phyloP scores from a whole-genome alignment of 2,329 filamentous ascomycete genomes.

The Trichoderma atrobrunneum region DNA sequence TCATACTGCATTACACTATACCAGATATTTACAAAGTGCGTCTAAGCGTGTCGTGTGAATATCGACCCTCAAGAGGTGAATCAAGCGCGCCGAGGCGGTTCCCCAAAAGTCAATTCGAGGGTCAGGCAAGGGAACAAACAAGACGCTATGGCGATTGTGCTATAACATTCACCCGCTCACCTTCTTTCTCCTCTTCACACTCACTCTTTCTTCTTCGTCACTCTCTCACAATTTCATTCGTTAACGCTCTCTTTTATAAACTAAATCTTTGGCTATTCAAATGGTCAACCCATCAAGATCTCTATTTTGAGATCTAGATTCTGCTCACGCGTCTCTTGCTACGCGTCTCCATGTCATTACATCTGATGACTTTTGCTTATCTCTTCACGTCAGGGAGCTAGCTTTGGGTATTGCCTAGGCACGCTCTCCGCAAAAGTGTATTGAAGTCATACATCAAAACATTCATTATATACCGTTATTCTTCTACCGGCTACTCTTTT shows the following conservation, averaged over 20 bases:
- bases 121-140: not conserved
- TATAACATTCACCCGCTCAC: not conserved
- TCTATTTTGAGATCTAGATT: too few relatives aligned
- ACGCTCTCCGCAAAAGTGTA: not conserved
- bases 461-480: not conserved
- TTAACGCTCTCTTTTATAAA: not conserved
- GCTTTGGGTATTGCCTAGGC: not conserved
- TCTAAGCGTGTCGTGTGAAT: not conserved
- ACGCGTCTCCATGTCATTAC: not conserved
- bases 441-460: not conserved
- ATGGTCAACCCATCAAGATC: not conserved
- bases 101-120: not conserved
- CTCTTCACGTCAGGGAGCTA: not conserved
- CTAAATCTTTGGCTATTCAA: not conserved
- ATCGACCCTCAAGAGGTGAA: not conserved
- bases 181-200: not conserved
- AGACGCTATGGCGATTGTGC: not conserved
- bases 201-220: not conserved
- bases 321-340: not conserved
- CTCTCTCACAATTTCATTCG: not conserved
- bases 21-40: not conserved
- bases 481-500: not conserved
- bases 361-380: not conserved
- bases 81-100: not conserved
- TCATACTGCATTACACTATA: not conserved